A percentile compares a stretch with the other conserved stretches of the same genome.
These are phyloP conservation scores for Hypoxylon sp. DNA, from an alignment of 2,329 filamentous ascomycete species.

Conservation along the genomic window DNA sequence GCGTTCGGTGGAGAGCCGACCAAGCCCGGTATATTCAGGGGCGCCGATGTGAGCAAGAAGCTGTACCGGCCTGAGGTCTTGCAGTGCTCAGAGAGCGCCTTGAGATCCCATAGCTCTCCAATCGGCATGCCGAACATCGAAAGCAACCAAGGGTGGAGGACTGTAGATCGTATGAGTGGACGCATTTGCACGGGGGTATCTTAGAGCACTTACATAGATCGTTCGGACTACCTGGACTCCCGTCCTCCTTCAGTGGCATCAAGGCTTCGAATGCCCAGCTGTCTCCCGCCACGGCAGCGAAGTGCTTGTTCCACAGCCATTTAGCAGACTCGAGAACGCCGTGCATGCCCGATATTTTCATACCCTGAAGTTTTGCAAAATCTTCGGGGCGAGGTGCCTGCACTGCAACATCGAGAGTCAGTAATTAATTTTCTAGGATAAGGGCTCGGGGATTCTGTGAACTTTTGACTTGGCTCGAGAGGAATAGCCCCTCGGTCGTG, in stretches of 20 bases:
- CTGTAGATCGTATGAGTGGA: constrained; percentile 47
- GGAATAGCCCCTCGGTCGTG: not conserved
- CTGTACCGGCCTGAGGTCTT: constrained; percentile 67
- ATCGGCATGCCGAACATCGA: constrained; percentile 68
- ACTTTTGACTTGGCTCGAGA: not conserved
- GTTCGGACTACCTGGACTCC: constrained; percentile 50
- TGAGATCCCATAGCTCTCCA: constrained; percentile 70
- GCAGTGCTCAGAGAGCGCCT: constrained; percentile 67
- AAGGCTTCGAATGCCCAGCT: constrained; percentile 74
- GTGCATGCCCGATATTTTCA: constrained; percentile 59
- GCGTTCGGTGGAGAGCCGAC: constrained; percentile 65
- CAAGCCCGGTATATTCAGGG: constrained; percentile 70
- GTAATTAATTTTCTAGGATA: not conserved
- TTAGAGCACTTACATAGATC: constrained; percentile 57
- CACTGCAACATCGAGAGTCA: constrained; percentile 50
- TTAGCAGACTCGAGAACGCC: constrained; percentile 67
- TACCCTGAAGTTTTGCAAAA: constrained; percentile 53
- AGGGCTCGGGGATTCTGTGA: too few species aligned
- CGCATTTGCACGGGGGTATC: not conserved
- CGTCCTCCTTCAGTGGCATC: constrained; percentile 65
- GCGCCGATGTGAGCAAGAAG: constrained; percentile 74
- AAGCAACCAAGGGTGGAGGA: constrained; percentile 65
- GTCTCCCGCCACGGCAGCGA: constrained; percentile 76
- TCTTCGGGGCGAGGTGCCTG: constrained; percentile 60
- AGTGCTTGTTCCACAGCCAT: constrained; percentile 79